Conservation (phyloP, 2,329 filamentous ascomycete genomes). For the Diaporthe caulivora region DNA sequence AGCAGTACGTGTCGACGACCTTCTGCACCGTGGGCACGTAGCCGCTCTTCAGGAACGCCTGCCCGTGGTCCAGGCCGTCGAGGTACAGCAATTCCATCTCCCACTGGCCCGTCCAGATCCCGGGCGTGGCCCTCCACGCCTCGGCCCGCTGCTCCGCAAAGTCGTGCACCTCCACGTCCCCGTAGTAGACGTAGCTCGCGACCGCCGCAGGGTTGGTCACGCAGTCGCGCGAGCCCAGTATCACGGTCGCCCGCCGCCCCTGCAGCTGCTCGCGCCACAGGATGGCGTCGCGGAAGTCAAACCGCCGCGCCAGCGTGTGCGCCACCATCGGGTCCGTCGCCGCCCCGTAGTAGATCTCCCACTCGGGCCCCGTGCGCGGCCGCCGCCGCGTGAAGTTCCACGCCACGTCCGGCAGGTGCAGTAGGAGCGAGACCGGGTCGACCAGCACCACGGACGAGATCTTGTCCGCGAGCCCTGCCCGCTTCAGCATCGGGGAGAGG, state of each 20-base stretch:
- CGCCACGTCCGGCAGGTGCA: constrained; percentile 77
- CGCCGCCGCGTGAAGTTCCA: constrained; percentile 75
- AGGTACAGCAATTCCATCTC: constrained; percentile 27
- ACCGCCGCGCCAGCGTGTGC: constrained; percentile 62
- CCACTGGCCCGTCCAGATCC: constrained; percentile 42
- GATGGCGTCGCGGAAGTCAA: constrained; percentile 16
- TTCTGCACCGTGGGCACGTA: constrained; percentile 7
- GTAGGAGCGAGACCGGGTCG: constrained; percentile 74
- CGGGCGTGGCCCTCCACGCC: neutral
- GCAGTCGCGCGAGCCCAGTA: constrained; percentile 14
- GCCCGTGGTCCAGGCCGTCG: constrained; percentile 17
- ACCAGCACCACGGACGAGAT: constrained; percentile 62
- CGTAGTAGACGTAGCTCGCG: constrained; percentile 13
- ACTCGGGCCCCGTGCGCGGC: constrained; percentile 71
- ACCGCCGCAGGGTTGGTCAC: neutral
- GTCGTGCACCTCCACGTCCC: neutral
- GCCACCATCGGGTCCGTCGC: constrained; percentile 75
- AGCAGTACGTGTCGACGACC: constrained; percentile 18
- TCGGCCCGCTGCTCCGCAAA: constrained; percentile 1
- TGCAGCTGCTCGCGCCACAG: constrained; percentile 17
- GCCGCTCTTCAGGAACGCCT: constrained; percentile 5
- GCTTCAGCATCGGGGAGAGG: constrained; percentile 70
- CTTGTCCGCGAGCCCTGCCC: constrained; percentile 59
- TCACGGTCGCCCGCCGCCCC: constrained; percentile 14
- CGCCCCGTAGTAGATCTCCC: constrained; percentile 78